These are phyloP conservation scores for Gremmenia infestans DNA, from an alignment of 2,329 filamentous ascomycete species.

Conservation along the genomic window DNA sequence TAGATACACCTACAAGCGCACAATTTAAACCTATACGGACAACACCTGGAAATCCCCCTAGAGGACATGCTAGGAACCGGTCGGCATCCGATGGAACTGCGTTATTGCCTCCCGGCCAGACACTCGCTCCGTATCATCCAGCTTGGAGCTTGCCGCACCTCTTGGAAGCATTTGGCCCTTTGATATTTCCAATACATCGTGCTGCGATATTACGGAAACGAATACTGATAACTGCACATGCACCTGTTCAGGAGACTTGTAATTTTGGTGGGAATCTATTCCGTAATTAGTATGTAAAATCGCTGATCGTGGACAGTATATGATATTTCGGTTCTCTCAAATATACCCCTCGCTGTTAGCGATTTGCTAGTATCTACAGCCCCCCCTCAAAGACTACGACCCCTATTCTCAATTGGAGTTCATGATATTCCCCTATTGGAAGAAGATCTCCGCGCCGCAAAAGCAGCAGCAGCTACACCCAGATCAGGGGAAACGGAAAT, in stretches of 20 bases:
- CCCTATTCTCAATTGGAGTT: constrained; percentile 89
- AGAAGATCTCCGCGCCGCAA: constrained; percentile 49
- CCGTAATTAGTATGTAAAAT: neutral
- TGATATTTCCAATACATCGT: constrained; percentile 87
- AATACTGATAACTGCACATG: constrained; percentile 79
- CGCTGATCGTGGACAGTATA: constrained; percentile 60
- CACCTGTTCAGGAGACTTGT: constrained; percentile 79
- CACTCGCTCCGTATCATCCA: constrained; percentile 74
- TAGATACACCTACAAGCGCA: constrained; percentile 36
- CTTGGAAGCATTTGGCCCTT: constrained; percentile 78
- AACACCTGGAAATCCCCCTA: constrained; percentile 28
- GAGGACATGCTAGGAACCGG: constrained; percentile 48
- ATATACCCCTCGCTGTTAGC: constrained; percentile 70
- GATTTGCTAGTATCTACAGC: constrained; percentile 62
- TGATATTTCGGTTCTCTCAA: constrained; percentile 86
- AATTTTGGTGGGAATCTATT: constrained; percentile 66
- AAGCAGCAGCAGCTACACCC: constrained; percentile 31
- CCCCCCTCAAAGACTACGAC: constrained; percentile 62
- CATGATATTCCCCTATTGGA: constrained; percentile 82
- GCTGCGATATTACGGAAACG: constrained; percentile 82
- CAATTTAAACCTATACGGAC: constrained; percentile 38
- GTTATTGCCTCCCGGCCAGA: constrained; percentile 55
- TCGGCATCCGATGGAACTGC: constrained; percentile 59
- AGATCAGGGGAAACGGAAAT: constrained; percentile 33
- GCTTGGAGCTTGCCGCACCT: constrained; percentile 76